phyloP scores from a whole-genome alignment of 169 alveolate species.

The Plasmodium knowlesi region DNA sequence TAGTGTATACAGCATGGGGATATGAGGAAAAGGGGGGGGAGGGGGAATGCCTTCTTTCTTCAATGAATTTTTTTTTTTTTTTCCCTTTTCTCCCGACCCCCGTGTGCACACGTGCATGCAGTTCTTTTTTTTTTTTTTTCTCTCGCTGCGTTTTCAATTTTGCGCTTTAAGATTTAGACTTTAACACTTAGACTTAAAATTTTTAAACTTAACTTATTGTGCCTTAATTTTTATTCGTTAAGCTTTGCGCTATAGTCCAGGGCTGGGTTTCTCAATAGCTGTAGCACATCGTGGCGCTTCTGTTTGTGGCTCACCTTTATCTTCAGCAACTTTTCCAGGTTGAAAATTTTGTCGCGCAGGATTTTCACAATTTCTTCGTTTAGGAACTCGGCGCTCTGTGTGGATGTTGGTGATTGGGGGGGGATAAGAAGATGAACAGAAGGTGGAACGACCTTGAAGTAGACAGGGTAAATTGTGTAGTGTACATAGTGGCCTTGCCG shows the following conservation, averaged over 20 bases:
- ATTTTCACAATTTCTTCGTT: conserved; percentile 52
- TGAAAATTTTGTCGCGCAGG: conserved; percentile 30
- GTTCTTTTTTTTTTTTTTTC: neutral
- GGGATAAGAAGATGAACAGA: neutral
- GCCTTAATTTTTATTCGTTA: neutral
- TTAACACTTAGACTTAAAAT: too few relatives aligned
- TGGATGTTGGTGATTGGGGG: too few relatives aligned
- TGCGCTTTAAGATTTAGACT: neutral
- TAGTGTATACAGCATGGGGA: neutral
- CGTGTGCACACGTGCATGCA: neutral
- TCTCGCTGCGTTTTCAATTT: neutral
- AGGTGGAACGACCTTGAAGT: neutral
- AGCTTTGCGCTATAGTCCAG: neutral
- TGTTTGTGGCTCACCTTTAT: conserved; percentile 15
- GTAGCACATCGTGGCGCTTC: neutral
- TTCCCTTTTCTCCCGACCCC: neutral
- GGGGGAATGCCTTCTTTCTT: neutral
- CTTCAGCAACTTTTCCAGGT: conserved; percentile 46
- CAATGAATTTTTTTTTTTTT: neutral
- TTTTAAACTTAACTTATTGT: neutral
- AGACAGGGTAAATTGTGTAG: neutral
- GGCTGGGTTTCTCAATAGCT: neutral
- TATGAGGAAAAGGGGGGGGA: neutral
- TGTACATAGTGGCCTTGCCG: neutral
- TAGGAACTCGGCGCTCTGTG: conserved; percentile 13